Evolutionary conservation across 2,329 filamentous ascomycete species (phyloP), one percentile per base, ranked within the genome.

Genomic region (Neophaeococcomyces mojaviensis): DNA sequence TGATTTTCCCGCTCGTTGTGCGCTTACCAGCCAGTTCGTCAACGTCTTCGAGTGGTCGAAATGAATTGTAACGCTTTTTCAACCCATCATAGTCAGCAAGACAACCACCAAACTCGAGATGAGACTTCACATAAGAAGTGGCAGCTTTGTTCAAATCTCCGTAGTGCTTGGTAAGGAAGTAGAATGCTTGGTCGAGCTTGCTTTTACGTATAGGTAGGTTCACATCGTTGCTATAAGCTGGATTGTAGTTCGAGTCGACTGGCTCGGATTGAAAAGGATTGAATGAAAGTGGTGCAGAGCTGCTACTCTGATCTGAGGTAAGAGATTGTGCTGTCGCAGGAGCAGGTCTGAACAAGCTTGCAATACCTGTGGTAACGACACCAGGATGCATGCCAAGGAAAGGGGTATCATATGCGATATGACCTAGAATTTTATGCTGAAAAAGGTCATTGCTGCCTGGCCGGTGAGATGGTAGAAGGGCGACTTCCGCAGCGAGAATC

Each of bases 371-470:
- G n/a, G 81, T 77, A 34, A 95, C 78, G 34, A 96, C 84, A 4
- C 89, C 86, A 1, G 88, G 88, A 64, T 96, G 88, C 61, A 96
- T 83, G 3, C 89, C 89, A 4, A 95, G 71, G 48, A 94, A 88
- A 0, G 89, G 89, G 0, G 86, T 84, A 64, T 96, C 89, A 39
- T 94, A 82, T 46, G 85, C 86, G 46, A 96, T 72, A 3, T 82
- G 82, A 0, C 89, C 89, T 24, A 95, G 65, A 33, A 95, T 84
- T 8, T 80, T 77, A 67, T 94, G 86, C 52, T 79, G 81, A 54
- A 85, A 79, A 9, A 68, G 68, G 47, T 61, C 50, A 18, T 43
- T 24, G 40, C 46, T 57, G n/a, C 45, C 49, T 22, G 50, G 35
- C 3, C 35, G 28, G 15, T 51, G 43, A 2, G 66, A 57, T 10